Conservation (phyloP, 257 asterid genomes). For the Parsonsia alboflavescens region DNA sequence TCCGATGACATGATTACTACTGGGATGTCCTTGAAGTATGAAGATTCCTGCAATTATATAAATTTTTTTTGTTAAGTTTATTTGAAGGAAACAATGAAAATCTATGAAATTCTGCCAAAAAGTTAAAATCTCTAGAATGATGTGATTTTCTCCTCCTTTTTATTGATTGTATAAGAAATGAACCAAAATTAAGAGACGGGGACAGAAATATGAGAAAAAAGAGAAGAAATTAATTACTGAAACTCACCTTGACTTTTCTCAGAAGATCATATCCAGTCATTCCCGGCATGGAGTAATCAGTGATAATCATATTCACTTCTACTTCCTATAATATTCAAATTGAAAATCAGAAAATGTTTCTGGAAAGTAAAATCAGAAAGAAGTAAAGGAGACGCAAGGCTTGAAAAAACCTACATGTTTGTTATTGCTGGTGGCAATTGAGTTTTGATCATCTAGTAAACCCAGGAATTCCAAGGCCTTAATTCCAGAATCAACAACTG, state of each 20-base stretch:
- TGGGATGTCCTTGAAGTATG: constrained; percentile 63
- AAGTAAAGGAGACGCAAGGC: not conserved
- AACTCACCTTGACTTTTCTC: constrained; percentile 25
- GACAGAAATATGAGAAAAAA: not conserved
- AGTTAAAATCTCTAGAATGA: too few species aligned
- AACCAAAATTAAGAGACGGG: not conserved
- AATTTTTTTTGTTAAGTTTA: too few species aligned
- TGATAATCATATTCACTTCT: constrained; percentile 23
- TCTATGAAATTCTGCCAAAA: too few species aligned
- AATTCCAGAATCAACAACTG: constrained; percentile 49
- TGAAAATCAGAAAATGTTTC: constrained; percentile 1
- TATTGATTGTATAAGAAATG: too few species aligned
- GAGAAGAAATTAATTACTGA: not conserved
- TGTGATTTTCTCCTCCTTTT: too few species aligned
- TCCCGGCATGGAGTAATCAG: constrained; percentile 39
- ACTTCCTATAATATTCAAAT: constrained; percentile 18
- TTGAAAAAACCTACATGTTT: constrained; percentile 22
- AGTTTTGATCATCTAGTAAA: constrained; percentile 22
- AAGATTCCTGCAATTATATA: constrained; percentile 26
- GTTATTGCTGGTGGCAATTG: not conserved
- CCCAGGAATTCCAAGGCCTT: constrained; percentile 51
- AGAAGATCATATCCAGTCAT: constrained; percentile 37
- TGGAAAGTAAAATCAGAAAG: too few species aligned
- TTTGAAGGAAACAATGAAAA: too few species aligned
- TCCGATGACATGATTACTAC: constrained; percentile 95